These are phyloP conservation scores for Yamadazyma sp. DNA, from an alignment of 805 yeast species.

Conservation along the genomic window DNA sequence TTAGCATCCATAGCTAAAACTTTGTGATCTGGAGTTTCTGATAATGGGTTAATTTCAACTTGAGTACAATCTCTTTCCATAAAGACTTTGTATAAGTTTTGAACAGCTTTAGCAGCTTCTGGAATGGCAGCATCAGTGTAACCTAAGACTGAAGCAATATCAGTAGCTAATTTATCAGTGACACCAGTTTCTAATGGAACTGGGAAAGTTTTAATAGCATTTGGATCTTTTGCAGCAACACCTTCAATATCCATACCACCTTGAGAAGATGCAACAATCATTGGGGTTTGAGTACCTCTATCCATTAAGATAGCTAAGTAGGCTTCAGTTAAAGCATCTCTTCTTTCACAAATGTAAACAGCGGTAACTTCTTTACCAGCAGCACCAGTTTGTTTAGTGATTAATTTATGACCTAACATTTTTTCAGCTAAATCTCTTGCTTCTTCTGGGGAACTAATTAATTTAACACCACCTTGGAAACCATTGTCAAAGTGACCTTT, in stretches of 20 bases:
- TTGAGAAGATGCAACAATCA: conserved; percentile 93
- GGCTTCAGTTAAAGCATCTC: conserved; percentile 91
- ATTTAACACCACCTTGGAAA: conserved; percentile 92
- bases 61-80: conserved; percentile 93
- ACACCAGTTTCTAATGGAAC: conserved; percentile 78
- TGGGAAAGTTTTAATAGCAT: conserved; percentile 84
- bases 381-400: conserved; percentile 98
- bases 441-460: conserved; percentile 80
- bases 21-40: conserved; percentile 85
- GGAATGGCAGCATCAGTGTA: conserved; percentile 73
- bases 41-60: conserved; percentile 96
- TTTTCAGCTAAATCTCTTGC: conserved; percentile 81
- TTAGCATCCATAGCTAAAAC: conserved; percentile 99
- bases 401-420: conserved; percentile 88
- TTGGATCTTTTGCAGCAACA: conserved; percentile 89
- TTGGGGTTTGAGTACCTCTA: conserved; percentile 84
- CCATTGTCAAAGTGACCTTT: conserved; percentile 97
- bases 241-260: conserved; percentile 99
- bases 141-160: conserved; percentile 78
- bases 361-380: conserved; percentile 97
- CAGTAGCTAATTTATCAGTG: conserved; percentile 68
- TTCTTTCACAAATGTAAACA: conserved; percentile 93
- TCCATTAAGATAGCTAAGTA: conserved; percentile 93
- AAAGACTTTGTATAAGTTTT: conserved; percentile 86
- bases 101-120: conserved; percentile 84